These are phyloP conservation scores for Croton laevigatus DNA, from an alignment of 441 rosid species.

Conservation along the genomic window DNA sequence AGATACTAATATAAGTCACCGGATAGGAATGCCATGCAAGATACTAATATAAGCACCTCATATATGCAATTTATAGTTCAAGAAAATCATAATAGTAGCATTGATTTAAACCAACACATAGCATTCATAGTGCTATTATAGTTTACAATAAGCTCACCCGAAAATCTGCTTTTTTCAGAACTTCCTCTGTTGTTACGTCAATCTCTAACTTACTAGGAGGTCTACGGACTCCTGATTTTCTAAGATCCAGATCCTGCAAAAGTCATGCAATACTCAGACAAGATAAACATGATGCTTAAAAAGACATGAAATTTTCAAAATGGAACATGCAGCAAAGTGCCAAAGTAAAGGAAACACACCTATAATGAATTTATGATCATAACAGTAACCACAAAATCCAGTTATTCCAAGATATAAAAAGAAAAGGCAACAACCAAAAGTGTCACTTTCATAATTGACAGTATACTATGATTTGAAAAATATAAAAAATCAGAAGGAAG, in stretches of 20 bases:
- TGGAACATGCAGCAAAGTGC: neutral
- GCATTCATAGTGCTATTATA: neutral
- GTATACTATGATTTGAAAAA: neutral
- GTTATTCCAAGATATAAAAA: neutral
- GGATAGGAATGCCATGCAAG: neutral
- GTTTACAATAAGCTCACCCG: constrained; percentile 54
- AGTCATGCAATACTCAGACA: neutral
- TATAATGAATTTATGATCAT: neutral
- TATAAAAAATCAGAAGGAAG: neutral
- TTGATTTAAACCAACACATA: neutral
- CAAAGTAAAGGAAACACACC: neutral
- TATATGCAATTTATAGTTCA: too few species aligned
- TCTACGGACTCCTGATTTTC: constrained; percentile 35
- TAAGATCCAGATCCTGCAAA: constrained; percentile 55
- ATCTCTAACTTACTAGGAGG: constrained; percentile 30
- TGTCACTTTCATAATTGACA: neutral
- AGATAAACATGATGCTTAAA: neutral
- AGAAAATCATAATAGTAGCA: constrained; percentile 4
- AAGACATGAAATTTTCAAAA: neutral
- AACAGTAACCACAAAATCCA: neutral
- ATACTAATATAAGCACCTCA: neutral
- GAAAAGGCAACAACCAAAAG: too few species aligned
- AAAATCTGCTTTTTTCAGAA: constrained; percentile 71
- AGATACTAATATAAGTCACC: neutral
- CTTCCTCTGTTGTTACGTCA: constrained; percentile 62